phyloP scores from a whole-genome alignment of 202 grass and related monocot genomes.

The Eragrostis tef region DNA sequence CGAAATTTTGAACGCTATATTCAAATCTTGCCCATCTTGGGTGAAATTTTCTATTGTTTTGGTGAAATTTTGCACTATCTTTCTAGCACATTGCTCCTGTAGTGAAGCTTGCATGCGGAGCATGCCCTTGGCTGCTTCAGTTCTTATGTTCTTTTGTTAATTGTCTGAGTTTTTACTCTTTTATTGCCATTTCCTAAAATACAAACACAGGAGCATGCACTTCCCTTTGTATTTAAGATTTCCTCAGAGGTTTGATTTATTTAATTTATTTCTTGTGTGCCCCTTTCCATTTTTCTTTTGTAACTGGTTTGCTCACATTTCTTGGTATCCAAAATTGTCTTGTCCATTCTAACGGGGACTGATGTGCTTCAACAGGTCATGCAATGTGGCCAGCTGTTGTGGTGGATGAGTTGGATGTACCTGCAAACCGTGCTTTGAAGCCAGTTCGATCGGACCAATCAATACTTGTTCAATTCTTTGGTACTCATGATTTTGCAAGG shows the following conservation, averaged over 20 bases:
- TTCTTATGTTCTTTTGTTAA: constrained; percentile 17
- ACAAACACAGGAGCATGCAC: constrained; percentile 15
- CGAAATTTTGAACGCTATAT: constrained; percentile 13
- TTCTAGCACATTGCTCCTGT: constrained; percentile 1
- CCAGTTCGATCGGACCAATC: constrained; percentile 63
- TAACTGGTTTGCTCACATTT: not conserved
- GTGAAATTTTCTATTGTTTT: constrained; percentile 22
- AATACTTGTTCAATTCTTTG: constrained; percentile 94
- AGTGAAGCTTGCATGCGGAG: not conserved
- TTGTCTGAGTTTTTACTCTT: constrained; percentile 37
- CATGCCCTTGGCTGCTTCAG: constrained; percentile 2
- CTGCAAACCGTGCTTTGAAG: constrained; percentile 64
- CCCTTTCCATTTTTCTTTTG: not conserved
- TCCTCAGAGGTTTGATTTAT: constrained; percentile 2
- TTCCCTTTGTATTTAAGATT: constrained; percentile 23
- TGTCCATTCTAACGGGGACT: constrained; percentile 20
- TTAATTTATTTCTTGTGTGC: constrained; percentile 23
- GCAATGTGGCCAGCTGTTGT: constrained; percentile 98
- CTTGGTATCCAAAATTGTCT: constrained; percentile 13
- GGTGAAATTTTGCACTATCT: constrained; percentile 28
- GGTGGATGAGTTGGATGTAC: constrained; percentile 80
- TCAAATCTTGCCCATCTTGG: constrained; percentile 12
- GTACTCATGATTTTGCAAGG: constrained; percentile 99
- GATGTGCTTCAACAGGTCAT: constrained; percentile 73
- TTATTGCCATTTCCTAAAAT: constrained; percentile 21